Base-by-base conservation (phyloP, 2,329 filamentous ascomycete species). In the Stylonectria norvegica region DNA sequence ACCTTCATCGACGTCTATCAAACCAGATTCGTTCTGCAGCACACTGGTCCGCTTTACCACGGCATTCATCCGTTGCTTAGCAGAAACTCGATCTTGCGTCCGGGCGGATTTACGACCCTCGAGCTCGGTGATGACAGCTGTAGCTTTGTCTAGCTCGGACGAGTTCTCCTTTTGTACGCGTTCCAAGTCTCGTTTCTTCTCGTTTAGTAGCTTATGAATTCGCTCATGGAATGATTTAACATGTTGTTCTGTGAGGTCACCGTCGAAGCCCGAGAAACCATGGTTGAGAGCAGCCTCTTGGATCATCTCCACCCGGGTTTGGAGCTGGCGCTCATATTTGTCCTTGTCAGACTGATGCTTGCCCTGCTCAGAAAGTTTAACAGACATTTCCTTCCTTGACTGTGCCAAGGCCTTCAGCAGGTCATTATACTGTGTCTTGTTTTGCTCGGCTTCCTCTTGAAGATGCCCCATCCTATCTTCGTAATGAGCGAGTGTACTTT, bases 1-100 rank as follows among this genome's bases (percentile, higher is more conserved):
- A 4, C 90, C 90, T 66, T 97, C 91, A 53, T 98, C 91, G 20
- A 90, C 76, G 23, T 85, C 77, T 40, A 98, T 83, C n/a, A 72
- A 71, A 53, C 84, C 76, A 20, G 89, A 71, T 20, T 85, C 79
- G 33, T 70, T 74, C 57, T 95, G 87, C 22, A 90, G 71, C 1
- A 70, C 67, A 4, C 66, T 66, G 5, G 83, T 79, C 38, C 85
- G 85, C 56, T 76, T 81, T 44, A 95, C 88, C 51, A 93, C 89
- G 5, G 73, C 67, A 1, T 71, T 69, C 44, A 95, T 89, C 33
- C 86, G 81, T 50, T 86, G 78, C 54, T 79, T 85, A 5, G 88
- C 81, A 32, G 76, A 79, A 17, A 85, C 75, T 40, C 90, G 93
- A 50, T 82, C 83, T 53, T 93, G 86, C 1, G 76, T 81, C 17